phyloP scores from a whole-genome alignment of 31 red algal species.

The Bonnemaisonia californica region DNA sequence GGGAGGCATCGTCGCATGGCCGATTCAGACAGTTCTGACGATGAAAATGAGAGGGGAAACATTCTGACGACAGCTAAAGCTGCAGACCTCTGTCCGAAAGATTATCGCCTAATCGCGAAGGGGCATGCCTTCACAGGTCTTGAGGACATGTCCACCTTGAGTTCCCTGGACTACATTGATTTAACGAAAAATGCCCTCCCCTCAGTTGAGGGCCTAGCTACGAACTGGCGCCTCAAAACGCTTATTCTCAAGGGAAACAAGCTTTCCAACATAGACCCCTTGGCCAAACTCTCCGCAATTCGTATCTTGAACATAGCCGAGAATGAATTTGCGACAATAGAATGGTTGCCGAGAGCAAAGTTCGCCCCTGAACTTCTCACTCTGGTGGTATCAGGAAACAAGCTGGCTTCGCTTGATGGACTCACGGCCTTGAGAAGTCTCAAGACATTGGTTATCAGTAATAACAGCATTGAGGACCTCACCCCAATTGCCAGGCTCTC shows the following conservation, averaged over 20 bases:
- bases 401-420: constrained; percentile 40
- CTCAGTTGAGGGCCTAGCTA: constrained; percentile 38
- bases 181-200: constrained; percentile 56
- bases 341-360: constrained; percentile 43
- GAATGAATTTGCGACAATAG: constrained; percentile 46
- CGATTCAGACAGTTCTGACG: constrained; percentile 26
- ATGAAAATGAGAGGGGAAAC: not conserved
- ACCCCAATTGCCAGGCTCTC: constrained; percentile 21
- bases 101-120: constrained; percentile 45
- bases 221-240: constrained; percentile 46
- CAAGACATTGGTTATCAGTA: constrained; percentile 59
- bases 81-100: constrained; percentile 45
- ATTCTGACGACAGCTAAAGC: constrained; percentile 63
- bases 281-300: constrained; percentile 22
- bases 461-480: constrained; percentile 67
- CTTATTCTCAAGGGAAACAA: constrained; percentile 53
- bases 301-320: constrained; percentile 51
- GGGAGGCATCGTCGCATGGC: constrained; percentile 29
- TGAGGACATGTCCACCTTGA: constrained; percentile 63
- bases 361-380: constrained; percentile 44
- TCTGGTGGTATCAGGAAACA: constrained; percentile 50
- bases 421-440: constrained; percentile 20
- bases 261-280: constrained; percentile 32
- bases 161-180: constrained; percentile 57
- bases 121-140: constrained; percentile 39